These are phyloP conservation scores for Talaromyces sp. DNA, from an alignment of 2,329 filamentous ascomycete genomes.

Conservation along the genomic window DNA sequence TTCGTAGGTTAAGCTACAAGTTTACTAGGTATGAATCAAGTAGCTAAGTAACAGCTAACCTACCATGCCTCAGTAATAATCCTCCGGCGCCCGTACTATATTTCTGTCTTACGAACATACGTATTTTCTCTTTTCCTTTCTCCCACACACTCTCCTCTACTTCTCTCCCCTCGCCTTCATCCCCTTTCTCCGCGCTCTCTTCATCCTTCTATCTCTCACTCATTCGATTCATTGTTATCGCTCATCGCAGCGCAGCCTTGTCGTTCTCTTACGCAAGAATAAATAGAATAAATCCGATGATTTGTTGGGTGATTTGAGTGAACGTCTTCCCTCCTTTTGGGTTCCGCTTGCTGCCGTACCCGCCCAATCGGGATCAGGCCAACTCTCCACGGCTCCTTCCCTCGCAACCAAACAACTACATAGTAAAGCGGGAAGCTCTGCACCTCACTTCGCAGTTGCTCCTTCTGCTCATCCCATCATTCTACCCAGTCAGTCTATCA, in stretches of 20 bases:
- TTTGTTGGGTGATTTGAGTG: background rate
- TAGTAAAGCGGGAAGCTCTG: conserved; percentile 1
- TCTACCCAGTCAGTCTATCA: conserved; percentile 7
- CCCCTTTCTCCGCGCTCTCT: conserved; percentile 16
- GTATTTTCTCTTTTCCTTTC: conserved; percentile 8
- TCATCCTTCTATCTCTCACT: conserved; percentile 28
- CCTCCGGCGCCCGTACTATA: background rate
- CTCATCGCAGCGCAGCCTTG: conserved; percentile 24
- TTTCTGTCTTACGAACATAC: background rate
- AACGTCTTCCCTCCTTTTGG: conserved; percentile 3
- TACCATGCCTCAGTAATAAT: background rate
- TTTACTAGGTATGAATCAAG: background rate
- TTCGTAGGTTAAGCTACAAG: background rate
- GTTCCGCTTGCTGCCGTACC: conserved; percentile 17
- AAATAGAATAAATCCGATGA: background rate
- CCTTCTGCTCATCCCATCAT: conserved; percentile 25
- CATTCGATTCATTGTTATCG: conserved; percentile 45
- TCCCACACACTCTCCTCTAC: background rate
- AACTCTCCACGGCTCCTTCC: conserved; percentile 15
- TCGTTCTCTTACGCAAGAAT: conserved; percentile 24
- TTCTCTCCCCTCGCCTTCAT: conserved; percentile 15
- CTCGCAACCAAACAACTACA: background rate
- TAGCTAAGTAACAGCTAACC: background rate
- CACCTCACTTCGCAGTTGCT: conserved; percentile 22
- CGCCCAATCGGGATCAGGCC: conserved; percentile 18